Evolutionary conservation across 2,329 filamentous ascomycete genomes (phyloP).

Genomic region (Aspergillus vadensis): DNA sequence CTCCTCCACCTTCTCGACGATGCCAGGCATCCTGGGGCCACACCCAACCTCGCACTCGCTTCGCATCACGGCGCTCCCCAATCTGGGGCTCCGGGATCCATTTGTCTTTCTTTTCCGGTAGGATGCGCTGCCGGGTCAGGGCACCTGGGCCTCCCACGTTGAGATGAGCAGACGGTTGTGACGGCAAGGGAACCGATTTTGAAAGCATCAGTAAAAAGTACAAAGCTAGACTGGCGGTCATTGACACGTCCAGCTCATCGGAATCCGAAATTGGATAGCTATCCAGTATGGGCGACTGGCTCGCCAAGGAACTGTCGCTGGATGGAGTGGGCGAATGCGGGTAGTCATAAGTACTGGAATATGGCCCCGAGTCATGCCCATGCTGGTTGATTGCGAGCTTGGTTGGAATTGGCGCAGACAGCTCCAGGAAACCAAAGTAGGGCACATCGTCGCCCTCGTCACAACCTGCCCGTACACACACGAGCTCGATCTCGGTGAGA

Average conservation of each 20-base stretch:
- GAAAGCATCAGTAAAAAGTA: slow-evolving; percentile 69
- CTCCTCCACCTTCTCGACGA: slow-evolving; percentile 54
- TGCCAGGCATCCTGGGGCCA: slow-evolving; percentile 63
- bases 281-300: slow-evolving; percentile 19
- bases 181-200: slow-evolving; percentile 60
- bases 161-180: slow-evolving; percentile 59
- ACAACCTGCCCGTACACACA: slow-evolving; percentile 79
- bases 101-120: slow-evolving; percentile 56
- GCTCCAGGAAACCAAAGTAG: slow-evolving; percentile 86
- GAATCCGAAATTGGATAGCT: slow-evolving; percentile 7
- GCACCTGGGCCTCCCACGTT: slow-evolving; percentile 62
- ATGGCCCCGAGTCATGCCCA: neutral
- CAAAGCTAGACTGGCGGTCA: slow-evolving; percentile 62
- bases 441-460: slow-evolving; percentile 63
- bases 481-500: slow-evolving; percentile 91
- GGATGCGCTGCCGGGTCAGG: slow-evolving; percentile 57
- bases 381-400: slow-evolving; percentile 41
- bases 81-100: slow-evolving; percentile 65
- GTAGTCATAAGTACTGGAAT: slow-evolving; percentile 19
- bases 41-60: slow-evolving; percentile 63
- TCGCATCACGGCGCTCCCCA: slow-evolving; percentile 63
- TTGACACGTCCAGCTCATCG: slow-evolving; percentile 32
- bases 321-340: slow-evolving; percentile 35
- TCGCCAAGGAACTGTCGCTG: slow-evolving; percentile 30
- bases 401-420: slow-evolving; percentile 61